Evolutionary conservation across 2,329 filamentous ascomycete genomes (phyloP), one percentile per base, ranked within the genome.

Genomic region (Ophiostoma sp.): DNA sequence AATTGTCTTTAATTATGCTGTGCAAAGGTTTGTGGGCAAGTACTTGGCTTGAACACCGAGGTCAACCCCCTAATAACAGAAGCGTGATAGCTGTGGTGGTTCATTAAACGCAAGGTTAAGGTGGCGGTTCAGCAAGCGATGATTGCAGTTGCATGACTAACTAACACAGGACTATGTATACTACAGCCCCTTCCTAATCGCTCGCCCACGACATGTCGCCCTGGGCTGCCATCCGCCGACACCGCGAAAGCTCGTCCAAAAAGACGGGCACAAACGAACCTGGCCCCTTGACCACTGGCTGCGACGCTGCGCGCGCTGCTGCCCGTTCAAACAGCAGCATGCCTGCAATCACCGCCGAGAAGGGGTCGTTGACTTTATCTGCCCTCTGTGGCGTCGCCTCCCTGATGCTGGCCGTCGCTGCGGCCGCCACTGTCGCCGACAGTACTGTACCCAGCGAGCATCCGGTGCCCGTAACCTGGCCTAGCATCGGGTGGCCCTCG

Each of bases 211-310:
- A 27, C 62, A 72, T 66, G 63, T 73, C 71, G 6, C 70, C 71
- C 9, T 27, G 42, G 4, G 66, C 71, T 1, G 70, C 69, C 5
- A 64, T 27, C 40, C 62, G 52, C 12, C 70, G 71, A 68, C 75
- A 87, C 74, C 38, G 76, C 76, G 73, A 83, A 71, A 89, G 74
- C 78, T 86, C 90, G 73, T 98, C 94, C 58, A 97, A 79, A 74
- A 97, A 93, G 0, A 89, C 89, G 0, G 92, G 89, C 12, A 96
- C 87, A 80, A 97, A 97, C 0, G 88, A 92, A 0, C 94, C 94
- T 0, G 94, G 93, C 0, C 94, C 94, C 69, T 81, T 82, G 3
- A 95, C 91, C 71, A 88, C 83, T 77, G 62, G 69, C 66, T 86
- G 81, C 74, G 85, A 85, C 0, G 91, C 91, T 0, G 87, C 87